Base-by-base conservation (phyloP, 2,329 filamentous ascomycete species). In the Aspergillus persii region DNA sequence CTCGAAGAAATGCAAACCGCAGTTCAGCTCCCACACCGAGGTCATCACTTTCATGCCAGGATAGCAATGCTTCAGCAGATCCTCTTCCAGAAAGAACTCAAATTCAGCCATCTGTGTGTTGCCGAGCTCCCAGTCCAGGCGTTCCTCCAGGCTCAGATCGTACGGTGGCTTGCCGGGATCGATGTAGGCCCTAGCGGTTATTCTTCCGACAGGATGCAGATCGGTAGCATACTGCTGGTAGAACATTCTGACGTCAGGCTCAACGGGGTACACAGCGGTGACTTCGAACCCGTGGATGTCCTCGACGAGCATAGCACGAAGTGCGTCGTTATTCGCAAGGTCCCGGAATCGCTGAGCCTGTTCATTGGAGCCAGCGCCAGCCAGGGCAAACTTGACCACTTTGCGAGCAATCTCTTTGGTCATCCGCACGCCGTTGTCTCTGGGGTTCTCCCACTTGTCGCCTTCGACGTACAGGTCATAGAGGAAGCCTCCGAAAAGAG, bases 31-130 rank as follows among this genome's bases (percentile, higher is more conserved):
- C 63, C 81, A 84, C 8, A 90, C 76, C 0, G 73, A 76, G 0
- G 84, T 74, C 29, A 81, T 79, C 36, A 90, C 66, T 71, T 87
- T 89, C 80, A 89, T 84, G 0, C 91, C 90, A 0, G 82, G 73
- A 59, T 84, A 83, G 68, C 89, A 84, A 57, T 84, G 77, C 30
- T 78, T 61, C 18, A 89, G 74, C 2, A 85, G 71, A 4, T 81
- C 73, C 29, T 86, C 83, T 61, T 96, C 92, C 3, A 96, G 69
- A 68, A 89, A 85, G 63, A 96, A 88, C 11, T 80, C 77, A 52
- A 80, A 79, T 56, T 77, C 68, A 30, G 70, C 67, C 41, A 48
- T n/a, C 1, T 61, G 68, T 5, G 36, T 56, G n/a, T 56, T 58
- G 4, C 63, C 63, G 5, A 63, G 55, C 9, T 65, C 59, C 68